Evolutionary conservation across 2,329 filamentous ascomycete genomes (phyloP).

Genomic region (Cercospora zeina): DNA sequence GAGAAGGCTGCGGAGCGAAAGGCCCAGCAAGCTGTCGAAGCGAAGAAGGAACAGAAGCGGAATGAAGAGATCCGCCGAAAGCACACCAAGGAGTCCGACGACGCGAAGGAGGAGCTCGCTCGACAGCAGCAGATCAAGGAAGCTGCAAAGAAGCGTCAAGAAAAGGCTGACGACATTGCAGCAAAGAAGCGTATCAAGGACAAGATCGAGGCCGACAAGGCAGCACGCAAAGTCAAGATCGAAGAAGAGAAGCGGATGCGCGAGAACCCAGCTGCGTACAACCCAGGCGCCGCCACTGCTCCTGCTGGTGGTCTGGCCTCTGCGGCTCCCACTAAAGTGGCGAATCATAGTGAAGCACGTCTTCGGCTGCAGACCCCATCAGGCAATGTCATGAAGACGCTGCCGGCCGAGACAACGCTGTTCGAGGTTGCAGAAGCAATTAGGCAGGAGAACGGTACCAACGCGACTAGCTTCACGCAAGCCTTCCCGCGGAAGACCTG

Average conservation of each 20-base stretch:
- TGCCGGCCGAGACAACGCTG: constrained; percentile 84
- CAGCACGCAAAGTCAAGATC: constrained; percentile 79
- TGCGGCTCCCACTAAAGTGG: constrained; percentile 53
- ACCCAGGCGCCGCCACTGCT: constrained; percentile 49
- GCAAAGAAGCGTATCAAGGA: constrained; percentile 88
- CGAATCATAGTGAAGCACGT: constrained; percentile 76
- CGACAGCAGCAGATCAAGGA: constrained; percentile 92
- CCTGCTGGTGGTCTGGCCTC: constrained; percentile 46
- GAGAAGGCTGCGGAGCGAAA: constrained; percentile 72
- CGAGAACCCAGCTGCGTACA: constrained; percentile 65
- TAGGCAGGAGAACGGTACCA: constrained; percentile 66
- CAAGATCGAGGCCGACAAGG: constrained; percentile 93
- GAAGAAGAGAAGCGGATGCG: constrained; percentile 82
- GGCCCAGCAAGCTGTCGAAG: constrained; percentile 65
- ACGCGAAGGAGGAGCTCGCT: constrained; percentile 83
- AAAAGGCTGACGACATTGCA: constrained; percentile 81
- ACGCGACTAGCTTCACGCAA: constrained; percentile 75
- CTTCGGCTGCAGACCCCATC: constrained; percentile 74
- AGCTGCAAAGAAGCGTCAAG: constrained; percentile 77
- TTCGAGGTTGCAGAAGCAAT: constrained; percentile 86
- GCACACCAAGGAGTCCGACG: constrained; percentile 83
- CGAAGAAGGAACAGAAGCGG: constrained; percentile 77
- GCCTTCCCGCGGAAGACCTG: constrained; percentile 88
- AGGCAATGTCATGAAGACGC: constrained; percentile 81
- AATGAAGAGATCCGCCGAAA: constrained; percentile 87